Conservation (phyloP, 495 filamentous ascomycete species). For the Durotheca rogersii region DNA sequence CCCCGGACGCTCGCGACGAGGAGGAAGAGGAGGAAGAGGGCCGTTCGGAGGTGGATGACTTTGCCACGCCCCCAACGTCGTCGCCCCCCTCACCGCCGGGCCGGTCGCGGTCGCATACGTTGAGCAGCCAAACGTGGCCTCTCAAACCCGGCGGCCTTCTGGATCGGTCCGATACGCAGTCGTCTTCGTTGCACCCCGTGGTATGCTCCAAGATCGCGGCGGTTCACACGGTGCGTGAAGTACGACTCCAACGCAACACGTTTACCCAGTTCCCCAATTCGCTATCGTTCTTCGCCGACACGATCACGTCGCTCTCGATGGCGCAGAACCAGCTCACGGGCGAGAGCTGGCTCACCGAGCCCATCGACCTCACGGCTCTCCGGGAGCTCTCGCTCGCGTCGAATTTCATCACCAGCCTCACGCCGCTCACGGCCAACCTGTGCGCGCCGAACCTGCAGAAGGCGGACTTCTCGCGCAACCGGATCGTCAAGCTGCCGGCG, state of each 20-base stretch:
- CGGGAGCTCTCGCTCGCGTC: slow-evolving; percentile 70
- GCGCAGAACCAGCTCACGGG: slow-evolving; percentile 73
- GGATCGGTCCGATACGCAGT: slow-evolving; percentile 68
- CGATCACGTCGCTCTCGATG: slow-evolving; percentile 73
- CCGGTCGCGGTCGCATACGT: slow-evolving; percentile 44
- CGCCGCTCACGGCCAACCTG: slow-evolving; percentile 61
- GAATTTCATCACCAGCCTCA: slow-evolving; percentile 66
- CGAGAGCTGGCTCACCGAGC: slow-evolving; percentile 58
- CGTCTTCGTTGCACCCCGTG: slow-evolving; percentile 54
- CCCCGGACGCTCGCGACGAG: slow-evolving; percentile 13
- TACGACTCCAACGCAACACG: slow-evolving; percentile 75
- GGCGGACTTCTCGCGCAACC: slow-evolving; percentile 79
- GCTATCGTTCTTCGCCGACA: slow-evolving; percentile 64
- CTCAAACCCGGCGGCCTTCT: slow-evolving; percentile 70
- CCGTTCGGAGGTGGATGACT: slow-evolving; percentile 72
- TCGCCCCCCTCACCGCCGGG: slow-evolving; percentile 47
- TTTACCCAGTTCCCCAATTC: slow-evolving; percentile 68
- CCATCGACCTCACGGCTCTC: slow-evolving; percentile 68
- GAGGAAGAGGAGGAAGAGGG: slow-evolving; percentile 45
- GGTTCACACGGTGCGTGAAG: slow-evolving; percentile 48
- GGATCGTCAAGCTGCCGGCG: slow-evolving; percentile 63
- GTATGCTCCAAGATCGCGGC: slow-evolving; percentile 51
- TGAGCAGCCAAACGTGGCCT: slow-evolving; percentile 54
- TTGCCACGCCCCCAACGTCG: slow-evolving; percentile 55
- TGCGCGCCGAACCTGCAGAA: slow-evolving; percentile 69